Conservation (phyloP, 306 rosid genomes). For the Ormosia emarginata region DNA sequence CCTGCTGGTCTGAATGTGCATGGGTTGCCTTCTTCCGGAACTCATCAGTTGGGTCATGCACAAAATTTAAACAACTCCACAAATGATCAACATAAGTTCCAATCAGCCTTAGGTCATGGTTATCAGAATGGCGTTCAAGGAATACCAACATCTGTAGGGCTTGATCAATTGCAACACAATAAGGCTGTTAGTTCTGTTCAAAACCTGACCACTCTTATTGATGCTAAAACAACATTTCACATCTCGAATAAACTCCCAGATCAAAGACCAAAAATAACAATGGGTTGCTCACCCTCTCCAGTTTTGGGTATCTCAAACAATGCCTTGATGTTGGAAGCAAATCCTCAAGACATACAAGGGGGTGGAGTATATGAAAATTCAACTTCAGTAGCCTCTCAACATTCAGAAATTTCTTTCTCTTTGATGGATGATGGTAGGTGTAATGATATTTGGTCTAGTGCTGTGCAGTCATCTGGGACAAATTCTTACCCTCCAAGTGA, state of each 20-base stretch:
- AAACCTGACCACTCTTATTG: slow-evolving; percentile 31
- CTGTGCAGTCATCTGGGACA: slow-evolving; percentile 43
- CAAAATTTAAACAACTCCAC: slow-evolving; percentile 40
- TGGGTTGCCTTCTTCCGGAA: slow-evolving; percentile 57
- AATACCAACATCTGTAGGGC: slow-evolving; percentile 31
- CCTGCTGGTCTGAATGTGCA: slow-evolving; percentile 49
- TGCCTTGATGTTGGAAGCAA: slow-evolving; percentile 32
- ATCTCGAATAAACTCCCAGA: slow-evolving; percentile 33
- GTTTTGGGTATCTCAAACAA: slow-evolving; percentile 35
- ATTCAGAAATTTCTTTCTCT: slow-evolving; percentile 42
- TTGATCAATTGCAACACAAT: slow-evolving; percentile 41
- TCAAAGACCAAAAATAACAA: slow-evolving; percentile 18
- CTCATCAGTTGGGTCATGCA: slow-evolving; percentile 39
- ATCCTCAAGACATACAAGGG: slow-evolving; percentile 28
- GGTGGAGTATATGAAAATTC: slow-evolving; percentile 39
- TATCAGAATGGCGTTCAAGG: slow-evolving; percentile 44
- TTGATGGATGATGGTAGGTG: slow-evolving; percentile 43
- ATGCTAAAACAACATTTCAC: slow-evolving; percentile 27
- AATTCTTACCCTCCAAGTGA: slow-evolving; percentile 36
- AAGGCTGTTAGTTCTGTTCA: slow-evolving; percentile 24
- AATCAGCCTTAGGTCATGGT: slow-evolving; percentile 26
- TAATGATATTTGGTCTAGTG: slow-evolving; percentile 47
- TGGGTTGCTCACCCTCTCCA: slow-evolving; percentile 24
- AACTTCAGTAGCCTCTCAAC: slow-evolving; percentile 34
- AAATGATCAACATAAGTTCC: slow-evolving; percentile 48